Evolutionary conservation across 2,329 filamentous ascomycete species (phyloP).

Genomic region (Lomentospora prolificans): DNA sequence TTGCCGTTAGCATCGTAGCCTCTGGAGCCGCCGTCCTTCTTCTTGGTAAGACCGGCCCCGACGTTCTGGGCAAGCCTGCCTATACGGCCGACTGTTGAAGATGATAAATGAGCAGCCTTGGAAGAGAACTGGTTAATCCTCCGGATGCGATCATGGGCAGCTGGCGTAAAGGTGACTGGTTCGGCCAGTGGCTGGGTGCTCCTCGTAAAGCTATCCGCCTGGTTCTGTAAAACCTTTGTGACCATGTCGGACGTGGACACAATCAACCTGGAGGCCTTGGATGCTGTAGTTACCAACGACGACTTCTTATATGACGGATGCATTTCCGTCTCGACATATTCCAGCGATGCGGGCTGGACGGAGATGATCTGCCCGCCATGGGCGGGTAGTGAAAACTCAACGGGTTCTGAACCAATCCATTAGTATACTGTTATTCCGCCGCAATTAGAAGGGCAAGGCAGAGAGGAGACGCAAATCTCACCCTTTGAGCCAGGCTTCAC

Average conservation of each 20-base stretch:
- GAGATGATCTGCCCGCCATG: slow-evolving; percentile 56
- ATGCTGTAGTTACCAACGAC: slow-evolving; percentile 75
- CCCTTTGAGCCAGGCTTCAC: slow-evolving; percentile 86
- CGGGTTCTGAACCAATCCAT: slow-evolving; percentile 43
- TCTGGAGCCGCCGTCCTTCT: slow-evolving; percentile 41
- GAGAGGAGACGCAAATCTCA: slow-evolving; percentile 29
- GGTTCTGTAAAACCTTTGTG: slow-evolving; percentile 64
- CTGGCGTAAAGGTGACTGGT: slow-evolving; percentile 78
- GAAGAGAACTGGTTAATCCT: slow-evolving; percentile 82
- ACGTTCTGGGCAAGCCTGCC: slow-evolving; percentile 81
- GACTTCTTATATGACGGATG: slow-evolving; percentile 91
- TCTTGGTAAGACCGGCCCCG: slow-evolving; percentile 61
- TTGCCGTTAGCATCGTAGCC: slow-evolving; percentile 64
- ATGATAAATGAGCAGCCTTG: slow-evolving; percentile 67
- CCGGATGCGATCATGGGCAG: slow-evolving; percentile 75
- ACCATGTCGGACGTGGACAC: slow-evolving; percentile 78
- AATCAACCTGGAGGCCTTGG: slow-evolving; percentile 80
- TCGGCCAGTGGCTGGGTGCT: slow-evolving; percentile 69
- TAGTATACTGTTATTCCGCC: neutral
- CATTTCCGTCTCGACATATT: slow-evolving; percentile 66
- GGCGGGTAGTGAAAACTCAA: slow-evolving; percentile 64
- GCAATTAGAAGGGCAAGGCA: neutral
- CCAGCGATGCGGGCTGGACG: slow-evolving; percentile 56
- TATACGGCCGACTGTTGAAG: slow-evolving; percentile 80
- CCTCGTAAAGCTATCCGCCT: slow-evolving; percentile 71